Conservation (phyloP, 495 filamentous ascomycete genomes). For the Paragyromitra xinjiangensis region DNA sequence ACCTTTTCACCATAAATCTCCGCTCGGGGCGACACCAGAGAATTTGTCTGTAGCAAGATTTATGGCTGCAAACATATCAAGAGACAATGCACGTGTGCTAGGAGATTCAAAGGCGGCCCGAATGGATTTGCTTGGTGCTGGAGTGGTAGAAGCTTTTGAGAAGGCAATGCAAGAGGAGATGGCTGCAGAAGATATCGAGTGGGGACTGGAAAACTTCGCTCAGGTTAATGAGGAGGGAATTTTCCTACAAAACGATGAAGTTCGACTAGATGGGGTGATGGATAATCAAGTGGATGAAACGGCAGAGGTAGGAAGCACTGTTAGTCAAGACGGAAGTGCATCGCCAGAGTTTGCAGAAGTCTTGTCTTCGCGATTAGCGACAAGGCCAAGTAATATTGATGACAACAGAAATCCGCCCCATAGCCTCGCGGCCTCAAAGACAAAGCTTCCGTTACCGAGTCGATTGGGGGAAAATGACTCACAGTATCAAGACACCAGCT, state of each 20-base stretch:
- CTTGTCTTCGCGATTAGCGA: not conserved
- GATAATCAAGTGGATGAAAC: conserved; percentile 38
- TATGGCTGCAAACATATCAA: conserved; percentile 43
- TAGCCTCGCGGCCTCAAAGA: conserved; percentile 21
- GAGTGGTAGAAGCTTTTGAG: conserved; percentile 76
- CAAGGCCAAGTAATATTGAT: conserved; percentile 10
- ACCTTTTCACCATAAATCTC: conserved; percentile 35
- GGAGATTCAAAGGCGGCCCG: conserved; percentile 56
- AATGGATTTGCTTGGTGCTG: conserved; percentile 83
- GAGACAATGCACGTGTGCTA: conserved; percentile 27
- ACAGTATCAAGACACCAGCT: conserved; percentile 15
- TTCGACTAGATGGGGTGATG: conserved; percentile 33
- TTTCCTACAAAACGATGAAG: not conserved
- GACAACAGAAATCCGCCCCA: conserved; percentile 1
- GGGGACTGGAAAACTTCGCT: conserved; percentile 21
- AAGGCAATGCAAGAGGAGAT: conserved; percentile 66
- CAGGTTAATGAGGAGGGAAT: conserved; percentile 12
- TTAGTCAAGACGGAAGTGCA: conserved; percentile 50
- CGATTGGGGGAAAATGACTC: not conserved
- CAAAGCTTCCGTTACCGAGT: not conserved
- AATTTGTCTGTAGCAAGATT: conserved; percentile 36
- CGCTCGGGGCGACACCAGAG: conserved; percentile 24
- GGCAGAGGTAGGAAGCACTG: conserved; percentile 45
- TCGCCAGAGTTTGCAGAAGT: conserved; percentile 33
- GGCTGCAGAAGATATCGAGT: conserved; percentile 19